A percentile compares a stretch with the other conserved stretches of the same genome.
phyloP scores from a whole-genome alignment of 495 filamentous ascomycete species.

The Annulohypoxylon bovei region DNA sequence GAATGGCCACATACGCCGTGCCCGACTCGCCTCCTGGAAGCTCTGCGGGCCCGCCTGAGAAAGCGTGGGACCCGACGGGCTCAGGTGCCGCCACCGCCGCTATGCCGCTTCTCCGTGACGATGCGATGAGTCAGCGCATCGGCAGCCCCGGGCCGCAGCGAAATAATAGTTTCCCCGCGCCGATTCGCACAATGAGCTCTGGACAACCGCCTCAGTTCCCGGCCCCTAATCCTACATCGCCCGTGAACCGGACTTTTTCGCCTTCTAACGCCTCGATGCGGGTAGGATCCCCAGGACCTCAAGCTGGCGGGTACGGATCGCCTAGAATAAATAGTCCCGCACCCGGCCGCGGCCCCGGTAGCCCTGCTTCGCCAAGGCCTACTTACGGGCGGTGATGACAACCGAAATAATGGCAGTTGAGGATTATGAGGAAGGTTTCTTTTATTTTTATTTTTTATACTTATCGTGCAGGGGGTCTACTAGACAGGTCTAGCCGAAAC shows the following conservation, averaged over 20 bases:
- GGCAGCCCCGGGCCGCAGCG: constrained; percentile 35
- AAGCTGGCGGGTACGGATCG: constrained; percentile 34
- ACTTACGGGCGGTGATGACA: constrained; percentile 15
- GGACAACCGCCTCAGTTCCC: constrained; percentile 35
- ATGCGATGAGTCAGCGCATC: constrained; percentile 41
- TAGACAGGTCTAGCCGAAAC: neutral
- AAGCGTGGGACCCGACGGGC: constrained; percentile 44
- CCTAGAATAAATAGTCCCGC: constrained; percentile 33
- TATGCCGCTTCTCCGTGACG: constrained; percentile 47
- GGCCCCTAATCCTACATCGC: constrained; percentile 21
- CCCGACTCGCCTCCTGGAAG: constrained; percentile 48
- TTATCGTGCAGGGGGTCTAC: neutral
- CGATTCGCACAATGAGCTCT: constrained; percentile 43
- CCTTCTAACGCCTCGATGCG: constrained; percentile 38
- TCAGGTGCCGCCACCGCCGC: constrained; percentile 44
- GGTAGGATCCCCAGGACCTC: constrained; percentile 43
- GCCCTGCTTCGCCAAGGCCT: constrained; percentile 22
- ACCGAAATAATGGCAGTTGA: neutral
- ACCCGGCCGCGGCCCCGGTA: constrained; percentile 27
- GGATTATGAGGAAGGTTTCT: constrained; percentile 7
- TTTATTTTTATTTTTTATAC: neutral
- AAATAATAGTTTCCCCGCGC: constrained; percentile 32
- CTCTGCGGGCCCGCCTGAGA: constrained; percentile 38
- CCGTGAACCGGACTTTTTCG: constrained; percentile 48
- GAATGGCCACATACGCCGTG: constrained; percentile 44